Conservation (phyloP, 768 basidiomycete species). For the Panaeolus cyanescens region DNA sequence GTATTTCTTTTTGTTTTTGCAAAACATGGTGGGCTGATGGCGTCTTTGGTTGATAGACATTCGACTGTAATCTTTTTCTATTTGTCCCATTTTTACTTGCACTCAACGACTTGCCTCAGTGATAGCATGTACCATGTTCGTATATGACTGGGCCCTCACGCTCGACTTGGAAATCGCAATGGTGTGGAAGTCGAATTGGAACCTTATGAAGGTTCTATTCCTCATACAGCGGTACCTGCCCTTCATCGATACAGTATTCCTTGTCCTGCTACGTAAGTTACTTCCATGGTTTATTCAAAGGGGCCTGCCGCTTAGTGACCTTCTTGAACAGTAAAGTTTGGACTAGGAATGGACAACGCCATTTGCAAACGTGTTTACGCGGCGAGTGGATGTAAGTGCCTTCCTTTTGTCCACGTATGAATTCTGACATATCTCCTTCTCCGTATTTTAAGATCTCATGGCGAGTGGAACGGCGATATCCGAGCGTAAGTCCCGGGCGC, state of each 20-base stretch:
- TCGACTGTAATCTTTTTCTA: background rate
- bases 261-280: background rate
- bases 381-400: background rate
- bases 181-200: slow-evolving; percentile 15
- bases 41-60: background rate
- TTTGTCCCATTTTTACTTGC: too few species aligned
- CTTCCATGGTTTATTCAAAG: background rate
- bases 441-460: background rate
- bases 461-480: background rate
- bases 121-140: slow-evolving; percentile 2
- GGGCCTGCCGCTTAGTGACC: too few species aligned
- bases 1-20: background rate
- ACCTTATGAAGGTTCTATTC: slow-evolving; percentile 12
- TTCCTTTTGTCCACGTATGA: background rate
- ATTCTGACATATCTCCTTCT: background rate
- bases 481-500: background rate
- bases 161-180: slow-evolving; percentile 11
- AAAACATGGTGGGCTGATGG: background rate
- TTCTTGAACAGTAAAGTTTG: background rate
- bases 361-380: background rate
- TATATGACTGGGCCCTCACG: slow-evolving; percentile 17
- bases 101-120: background rate
- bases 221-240: slow-evolving; percentile 15
- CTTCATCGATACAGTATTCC: slow-evolving; percentile 12
- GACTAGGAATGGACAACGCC: background rate